phyloP scores from a whole-genome alignment of 2,329 filamentous ascomycete genomes.

The Lachnellula arida region DNA sequence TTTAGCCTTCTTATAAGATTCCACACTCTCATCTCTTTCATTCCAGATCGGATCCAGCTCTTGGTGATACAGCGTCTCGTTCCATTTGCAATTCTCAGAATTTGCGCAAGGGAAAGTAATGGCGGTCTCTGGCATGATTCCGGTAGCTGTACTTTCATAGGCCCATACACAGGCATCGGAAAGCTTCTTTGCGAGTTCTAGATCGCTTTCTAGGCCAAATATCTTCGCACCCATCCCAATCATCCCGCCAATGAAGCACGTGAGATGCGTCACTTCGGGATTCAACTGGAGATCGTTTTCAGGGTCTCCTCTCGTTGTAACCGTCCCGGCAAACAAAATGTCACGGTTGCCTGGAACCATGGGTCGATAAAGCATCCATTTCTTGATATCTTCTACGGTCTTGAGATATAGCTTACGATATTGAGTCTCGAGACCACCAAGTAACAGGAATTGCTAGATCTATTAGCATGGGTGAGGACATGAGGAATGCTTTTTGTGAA shows the following conservation, averaged over 20 bases:
- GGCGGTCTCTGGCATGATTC: slow-evolving; percentile 61
- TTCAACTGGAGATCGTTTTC: slow-evolving; percentile 40
- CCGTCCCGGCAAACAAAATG: slow-evolving; percentile 68
- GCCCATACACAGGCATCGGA: slow-evolving; percentile 67
- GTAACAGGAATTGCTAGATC: slow-evolving; percentile 60
- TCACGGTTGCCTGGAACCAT: slow-evolving; percentile 64
- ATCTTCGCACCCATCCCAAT: slow-evolving; percentile 61
- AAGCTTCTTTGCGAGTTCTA: slow-evolving; percentile 60
- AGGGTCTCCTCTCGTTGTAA: slow-evolving; percentile 43
- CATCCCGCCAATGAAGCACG: slow-evolving; percentile 69
- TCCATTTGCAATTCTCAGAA: slow-evolving; percentile 27
- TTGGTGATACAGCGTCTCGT: slow-evolving; percentile 26
- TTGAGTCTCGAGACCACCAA: slow-evolving; percentile 68
- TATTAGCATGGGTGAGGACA: slow-evolving; percentile 18
- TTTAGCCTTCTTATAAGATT: slow-evolving; percentile 35
- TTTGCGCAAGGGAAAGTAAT: slow-evolving; percentile 44
- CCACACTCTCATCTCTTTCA: slow-evolving; percentile 41
- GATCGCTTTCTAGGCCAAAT: slow-evolving; percentile 52
- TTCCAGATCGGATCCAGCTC: slow-evolving; percentile 35
- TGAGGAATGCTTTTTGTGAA: neutral
- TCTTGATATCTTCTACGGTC: slow-evolving; percentile 61
- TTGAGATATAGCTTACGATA: slow-evolving; percentile 70
- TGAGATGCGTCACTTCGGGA: slow-evolving; percentile 47
- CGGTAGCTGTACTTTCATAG: slow-evolving; percentile 54
- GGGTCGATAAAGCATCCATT: slow-evolving; percentile 72